Evolutionary conservation across 2,329 filamentous ascomycete species (phyloP), one percentile per base, ranked within the genome.

Genomic region (Aspergillus niger): DNA sequence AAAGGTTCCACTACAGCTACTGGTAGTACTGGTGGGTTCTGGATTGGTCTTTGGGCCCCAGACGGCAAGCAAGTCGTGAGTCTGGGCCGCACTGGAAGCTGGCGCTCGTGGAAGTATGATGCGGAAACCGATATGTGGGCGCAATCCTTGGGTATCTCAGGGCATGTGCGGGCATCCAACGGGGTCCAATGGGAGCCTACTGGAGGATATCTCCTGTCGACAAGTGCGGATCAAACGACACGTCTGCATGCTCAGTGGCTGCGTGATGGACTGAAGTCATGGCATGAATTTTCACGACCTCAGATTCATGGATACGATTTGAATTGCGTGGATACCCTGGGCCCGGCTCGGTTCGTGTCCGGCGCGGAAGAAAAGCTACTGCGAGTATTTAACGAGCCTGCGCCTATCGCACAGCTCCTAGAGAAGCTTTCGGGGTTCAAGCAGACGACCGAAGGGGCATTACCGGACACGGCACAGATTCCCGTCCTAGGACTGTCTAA

Each of bases 291-390:
- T 81, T 90, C 93, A 1, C 84, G 95, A 53, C 95, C 95, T 3
- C 95, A 99, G 74, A 99, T 99, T 65, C 95, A 99, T 74, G 95
- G 95, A 39, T 99, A 99, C 75, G 94, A 99, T 74, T 84, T 99
- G 57, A 99, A 98, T 80, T 98, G 95, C 75, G 88, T 98, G 64
- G 90, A 92, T 70, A 85, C 88, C 0, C 81, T 97, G 5, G 88
- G 86, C 7, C 77, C 85, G 7, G 83, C 86, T 7, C 89, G 89
- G 67, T 99, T 99, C 72, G 89, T 98, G 22, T 96, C 93, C 2
- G 95, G 95, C 6, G 95, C 95, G 3, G 95, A 99, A 67, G 95
- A 99, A 80, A 99, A 99, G 78, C 86, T 99, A n/a, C 86, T 99
- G 74, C 89, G 95, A 24, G 94, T 99, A 2, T 99, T 99, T 76